Conservation (phyloP, 495 filamentous ascomycete species). For the Penicillium pancosmium region DNA sequence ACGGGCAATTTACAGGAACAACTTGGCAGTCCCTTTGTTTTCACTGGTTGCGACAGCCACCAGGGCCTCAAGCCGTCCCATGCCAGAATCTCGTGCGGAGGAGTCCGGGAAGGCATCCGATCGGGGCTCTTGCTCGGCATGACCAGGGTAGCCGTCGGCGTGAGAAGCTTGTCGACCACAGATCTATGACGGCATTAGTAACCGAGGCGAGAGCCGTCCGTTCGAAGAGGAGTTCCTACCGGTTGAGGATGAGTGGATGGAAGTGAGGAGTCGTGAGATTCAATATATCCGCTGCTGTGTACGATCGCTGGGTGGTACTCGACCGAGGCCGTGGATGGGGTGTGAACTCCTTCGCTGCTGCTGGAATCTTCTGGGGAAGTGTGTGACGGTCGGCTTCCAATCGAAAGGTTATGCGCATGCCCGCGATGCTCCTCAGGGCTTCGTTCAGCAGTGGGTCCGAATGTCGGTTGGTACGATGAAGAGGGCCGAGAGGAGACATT, state of each 20-base stretch:
- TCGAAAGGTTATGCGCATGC: conserved; percentile 31
- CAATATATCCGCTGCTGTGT: conserved; percentile 64
- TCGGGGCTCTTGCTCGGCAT: conserved; percentile 36
- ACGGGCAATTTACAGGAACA: conserved; percentile 36
- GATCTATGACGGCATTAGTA: conserved; percentile 48
- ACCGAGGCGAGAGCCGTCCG: conserved; percentile 31
- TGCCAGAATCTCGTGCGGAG: conserved; percentile 46
- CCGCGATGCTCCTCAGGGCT: conserved; percentile 37
- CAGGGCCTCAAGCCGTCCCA: conserved; percentile 78
- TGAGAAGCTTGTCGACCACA: conserved; percentile 41
- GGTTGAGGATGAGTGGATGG: conserved; percentile 46
- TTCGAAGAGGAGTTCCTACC: conserved; percentile 42
- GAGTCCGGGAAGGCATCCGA: conserved; percentile 35
- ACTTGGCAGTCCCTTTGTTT: conserved; percentile 59
- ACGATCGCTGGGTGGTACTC: conserved; percentile 69
- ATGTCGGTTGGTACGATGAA: conserved; percentile 44
- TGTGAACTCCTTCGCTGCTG: conserved; percentile 70
- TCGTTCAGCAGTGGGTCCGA: conserved; percentile 31
- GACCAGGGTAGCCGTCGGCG: conserved; percentile 37
- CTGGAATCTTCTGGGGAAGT: conserved; percentile 74
- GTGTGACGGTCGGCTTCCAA: conserved; percentile 46
- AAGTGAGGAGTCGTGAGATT: conserved; percentile 50
- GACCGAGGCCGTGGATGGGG: conserved; percentile 61
- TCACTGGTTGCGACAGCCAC: conserved; percentile 90
- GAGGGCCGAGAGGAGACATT: conserved; percentile 45